Percentiles rank a stretch among this genome's conserved stretches.
Conservation (phyloP, 495 filamentous ascomycete species). For the Penicillium egyptiacum region DNA sequence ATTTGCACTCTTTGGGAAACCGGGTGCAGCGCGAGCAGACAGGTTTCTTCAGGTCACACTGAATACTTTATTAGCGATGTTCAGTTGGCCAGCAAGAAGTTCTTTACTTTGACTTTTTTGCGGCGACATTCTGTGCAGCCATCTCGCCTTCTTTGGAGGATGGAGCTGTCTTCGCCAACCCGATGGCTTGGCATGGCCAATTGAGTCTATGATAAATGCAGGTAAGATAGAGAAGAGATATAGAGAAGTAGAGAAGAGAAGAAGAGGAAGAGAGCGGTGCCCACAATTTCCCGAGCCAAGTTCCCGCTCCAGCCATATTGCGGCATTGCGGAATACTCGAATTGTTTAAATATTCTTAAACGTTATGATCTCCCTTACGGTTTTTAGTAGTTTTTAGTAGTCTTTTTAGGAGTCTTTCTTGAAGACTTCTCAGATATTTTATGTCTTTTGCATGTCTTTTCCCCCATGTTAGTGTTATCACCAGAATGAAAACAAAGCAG, state of each 20-base stretch:
- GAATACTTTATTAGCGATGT: neutral
- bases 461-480: too few species aligned
- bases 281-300: neutral
- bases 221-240: neutral
- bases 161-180: neutral
- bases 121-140: constrained; percentile 37
- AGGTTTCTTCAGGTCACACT: constrained; percentile 34
- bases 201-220: neutral
- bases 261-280: neutral
- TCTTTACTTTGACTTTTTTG: constrained; percentile 35
- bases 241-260: neutral
- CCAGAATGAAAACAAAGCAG: too few species aligned
- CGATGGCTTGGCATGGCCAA: neutral
- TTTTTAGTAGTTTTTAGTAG: neutral
- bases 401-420: neutral
- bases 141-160: constrained; percentile 27
- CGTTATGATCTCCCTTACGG: neutral
- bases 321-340: neutral
- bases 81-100: neutral
- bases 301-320: neutral
- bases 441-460: too few species aligned
- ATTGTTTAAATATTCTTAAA: neutral
- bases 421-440: too few species aligned
- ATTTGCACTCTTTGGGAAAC: constrained; percentile 30
- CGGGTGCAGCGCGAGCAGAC: constrained; percentile 32